phyloP scores from a whole-genome alignment of 768 basidiomycete genomes.

The Mycena filopes region DNA sequence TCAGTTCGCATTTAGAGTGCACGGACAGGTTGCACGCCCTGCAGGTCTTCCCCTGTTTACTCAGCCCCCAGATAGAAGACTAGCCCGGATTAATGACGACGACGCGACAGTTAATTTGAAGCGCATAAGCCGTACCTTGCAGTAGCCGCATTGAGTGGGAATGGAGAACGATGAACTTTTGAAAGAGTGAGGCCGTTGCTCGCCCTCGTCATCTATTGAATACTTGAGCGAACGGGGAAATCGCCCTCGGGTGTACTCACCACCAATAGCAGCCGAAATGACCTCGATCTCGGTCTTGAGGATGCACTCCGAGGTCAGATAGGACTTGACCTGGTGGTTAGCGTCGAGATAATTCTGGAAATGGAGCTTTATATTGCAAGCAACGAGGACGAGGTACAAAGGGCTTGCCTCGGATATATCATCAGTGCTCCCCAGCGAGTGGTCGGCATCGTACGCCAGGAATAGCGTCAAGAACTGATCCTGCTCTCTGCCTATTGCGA shows the following conservation, averaged over 20 bases:
- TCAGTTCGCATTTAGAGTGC: slow-evolving; percentile 87
- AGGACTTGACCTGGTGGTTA: slow-evolving; percentile 66
- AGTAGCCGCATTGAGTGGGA: slow-evolving; percentile 84
- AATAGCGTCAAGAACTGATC: slow-evolving; percentile 61
- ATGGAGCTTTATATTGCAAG: slow-evolving; percentile 29
- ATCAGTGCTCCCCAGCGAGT: slow-evolving; percentile 64
- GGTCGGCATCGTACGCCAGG: slow-evolving; percentile 58
- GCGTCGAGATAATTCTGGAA: slow-evolving; percentile 71
- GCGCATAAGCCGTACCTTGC: slow-evolving; percentile 67
- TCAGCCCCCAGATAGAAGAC: slow-evolving; percentile 89
- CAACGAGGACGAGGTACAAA: too few relatives aligned
- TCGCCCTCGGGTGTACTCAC: slow-evolving; percentile 47
- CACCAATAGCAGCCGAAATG: slow-evolving; percentile 70
- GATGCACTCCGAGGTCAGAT: slow-evolving; percentile 64
- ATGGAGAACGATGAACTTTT: slow-evolving; percentile 90
- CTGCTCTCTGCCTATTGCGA: slow-evolving; percentile 60
- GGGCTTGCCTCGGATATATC: slow-evolving; percentile 66
- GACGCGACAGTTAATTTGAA: slow-evolving; percentile 9
- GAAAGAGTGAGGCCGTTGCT: slow-evolving; percentile 77
- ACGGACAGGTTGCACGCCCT: slow-evolving; percentile 81
- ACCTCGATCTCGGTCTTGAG: slow-evolving; percentile 73
- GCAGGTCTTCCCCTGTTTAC: slow-evolving; percentile 89
- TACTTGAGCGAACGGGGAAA: slow-evolving; percentile 14
- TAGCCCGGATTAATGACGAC: slow-evolving; percentile 40
- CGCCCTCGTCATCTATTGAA: slow-evolving; percentile 76